These are phyloP conservation scores for Teunomyces lycoperdinae DNA, from an alignment of 805 yeast species.

Conservation along the genomic window DNA sequence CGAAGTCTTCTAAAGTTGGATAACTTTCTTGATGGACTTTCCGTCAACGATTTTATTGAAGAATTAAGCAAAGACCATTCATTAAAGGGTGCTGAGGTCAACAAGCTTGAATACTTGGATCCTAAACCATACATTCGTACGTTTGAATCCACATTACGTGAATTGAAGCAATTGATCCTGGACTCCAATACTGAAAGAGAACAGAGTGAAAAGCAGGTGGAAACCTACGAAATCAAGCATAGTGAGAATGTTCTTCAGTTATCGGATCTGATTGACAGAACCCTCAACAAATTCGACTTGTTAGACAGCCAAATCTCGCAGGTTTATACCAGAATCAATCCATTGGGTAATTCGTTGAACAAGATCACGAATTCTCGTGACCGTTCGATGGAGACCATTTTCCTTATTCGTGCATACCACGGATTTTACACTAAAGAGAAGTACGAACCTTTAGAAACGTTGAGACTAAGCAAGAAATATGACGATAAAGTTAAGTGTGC, in stretches of 20 bases:
- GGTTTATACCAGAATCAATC: constrained; percentile 59
- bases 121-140: constrained; percentile 95
- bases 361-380: constrained; percentile 70
- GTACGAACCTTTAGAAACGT: constrained; percentile 53
- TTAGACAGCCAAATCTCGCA: constrained; percentile 54
- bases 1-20: constrained; percentile 54
- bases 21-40: constrained; percentile 63
- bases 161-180: constrained; percentile 58
- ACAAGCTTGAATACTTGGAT: constrained; percentile 59
- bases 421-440: constrained; percentile 62
- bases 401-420: constrained; percentile 72
- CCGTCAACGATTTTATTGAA: constrained; percentile 79
- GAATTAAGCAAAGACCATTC: constrained; percentile 69
- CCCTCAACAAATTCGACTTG: constrained; percentile 46
- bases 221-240: constrained; percentile 62
- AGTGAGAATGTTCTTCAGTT: constrained; percentile 61
- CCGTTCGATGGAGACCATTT: constrained; percentile 67
- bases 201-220: constrained; percentile 55
- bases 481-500: constrained; percentile 69
- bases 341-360: constrained; percentile 66
- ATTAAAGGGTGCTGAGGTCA: constrained; percentile 47
- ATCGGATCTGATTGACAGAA: constrained; percentile 43
- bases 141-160: constrained; percentile 79
- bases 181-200: constrained; percentile 53
- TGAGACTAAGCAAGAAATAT: constrained; percentile 46